A percentile compares a stretch with the other conserved stretches of the same genome.
phyloP scores from a whole-genome alignment of 1,284 basidiomycete genomes.

The Phenoliferia sp. region DNA sequence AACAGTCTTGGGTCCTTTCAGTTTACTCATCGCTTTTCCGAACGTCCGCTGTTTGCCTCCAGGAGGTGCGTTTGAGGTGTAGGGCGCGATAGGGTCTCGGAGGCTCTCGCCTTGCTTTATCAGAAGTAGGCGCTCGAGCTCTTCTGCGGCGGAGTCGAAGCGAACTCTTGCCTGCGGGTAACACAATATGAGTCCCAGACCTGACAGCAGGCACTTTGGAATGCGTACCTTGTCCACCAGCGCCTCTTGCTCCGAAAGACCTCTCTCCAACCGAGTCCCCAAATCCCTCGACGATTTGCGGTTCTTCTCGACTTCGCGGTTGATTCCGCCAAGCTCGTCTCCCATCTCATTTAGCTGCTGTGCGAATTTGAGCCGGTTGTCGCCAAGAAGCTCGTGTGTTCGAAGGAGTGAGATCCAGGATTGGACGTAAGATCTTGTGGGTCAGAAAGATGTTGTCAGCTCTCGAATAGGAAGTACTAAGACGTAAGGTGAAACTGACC shows the following conservation, averaged over 20 bases:
- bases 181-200: background rate
- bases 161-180: conserved; percentile 59
- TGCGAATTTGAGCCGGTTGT: conserved; percentile 80
- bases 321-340: conserved; percentile 79
- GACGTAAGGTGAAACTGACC: conserved; percentile 54
- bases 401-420: conserved; percentile 83
- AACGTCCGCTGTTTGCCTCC: conserved; percentile 64
- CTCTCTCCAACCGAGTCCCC: conserved; percentile 77
- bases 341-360: conserved; percentile 88
- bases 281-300: conserved; percentile 88
- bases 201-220: background rate
- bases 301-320: conserved; percentile 89
- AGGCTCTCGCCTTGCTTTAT: conserved; percentile 90
- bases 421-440: conserved; percentile 68
- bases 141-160: conserved; percentile 86
- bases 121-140: conserved; percentile 85
- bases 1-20: conserved; percentile 85
- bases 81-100: conserved; percentile 63
- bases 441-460: background rate
- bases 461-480: conserved; percentile 2
- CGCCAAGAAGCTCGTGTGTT: conserved; percentile 82
- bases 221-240: conserved; percentile 67
- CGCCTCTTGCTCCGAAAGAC: conserved; percentile 81
- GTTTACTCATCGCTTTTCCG: conserved; percentile 76
- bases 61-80: conserved; percentile 41